These are phyloP conservation scores for Ceraceosorus bombacis DNA, from an alignment of 1,284 basidiomycete species.

Conservation along the genomic window DNA sequence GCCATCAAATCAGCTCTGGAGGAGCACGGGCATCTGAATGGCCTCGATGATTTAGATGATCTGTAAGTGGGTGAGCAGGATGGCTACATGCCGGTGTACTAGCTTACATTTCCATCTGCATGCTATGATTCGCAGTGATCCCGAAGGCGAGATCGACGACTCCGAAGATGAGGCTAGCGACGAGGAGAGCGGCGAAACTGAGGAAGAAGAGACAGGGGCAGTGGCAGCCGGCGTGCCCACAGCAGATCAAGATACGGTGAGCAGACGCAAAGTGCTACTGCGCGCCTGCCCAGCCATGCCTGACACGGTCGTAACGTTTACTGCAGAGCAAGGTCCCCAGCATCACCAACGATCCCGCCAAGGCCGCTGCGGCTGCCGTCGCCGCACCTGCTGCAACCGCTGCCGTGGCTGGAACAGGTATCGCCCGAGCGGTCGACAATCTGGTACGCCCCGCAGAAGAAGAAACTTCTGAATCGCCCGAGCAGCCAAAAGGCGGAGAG, in stretches of 20 bases:
- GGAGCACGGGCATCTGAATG: slow-evolving; percentile 35
- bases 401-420: slow-evolving; percentile 1
- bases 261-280: not conserved
- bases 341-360: not conserved
- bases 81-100: not conserved
- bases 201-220: slow-evolving; percentile 15
- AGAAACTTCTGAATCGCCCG: not conserved
- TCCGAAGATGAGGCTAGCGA: slow-evolving; percentile 31
- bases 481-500: not conserved
- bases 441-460: not conserved
- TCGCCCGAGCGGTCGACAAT: not conserved
- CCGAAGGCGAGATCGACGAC: slow-evolving; percentile 42
- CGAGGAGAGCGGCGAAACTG: slow-evolving; percentile 24
- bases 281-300: not conserved
- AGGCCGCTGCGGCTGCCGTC: slow-evolving; percentile 10
- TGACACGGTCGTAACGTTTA: not conserved
- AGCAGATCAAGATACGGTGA: not conserved
- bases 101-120: not conserved
- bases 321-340: not conserved
- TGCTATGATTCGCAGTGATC: slow-evolving; percentile 20
- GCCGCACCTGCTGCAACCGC: slow-evolving; percentile 10
- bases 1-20: slow-evolving; percentile 36
- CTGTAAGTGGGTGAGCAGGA: slow-evolving; percentile 16
- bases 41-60: slow-evolving; percentile 40
- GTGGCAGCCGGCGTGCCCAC: not conserved